Percentiles rank a stretch among this genome's conserved stretches.
Conservation (phyloP, 352 stramenopile species). For the Peronospora destructor region DNA sequence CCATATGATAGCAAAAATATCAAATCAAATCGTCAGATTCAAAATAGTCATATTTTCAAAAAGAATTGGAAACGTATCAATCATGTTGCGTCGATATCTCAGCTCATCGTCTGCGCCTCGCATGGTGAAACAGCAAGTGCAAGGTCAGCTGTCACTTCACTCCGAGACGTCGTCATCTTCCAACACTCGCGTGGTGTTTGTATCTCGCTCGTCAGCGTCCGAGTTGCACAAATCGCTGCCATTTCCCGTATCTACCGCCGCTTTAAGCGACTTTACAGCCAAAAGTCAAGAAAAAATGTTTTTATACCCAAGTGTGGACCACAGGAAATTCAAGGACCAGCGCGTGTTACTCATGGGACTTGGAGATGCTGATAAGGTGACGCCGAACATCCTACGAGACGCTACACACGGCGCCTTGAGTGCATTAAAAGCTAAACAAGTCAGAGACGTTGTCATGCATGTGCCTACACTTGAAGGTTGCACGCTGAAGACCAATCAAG, state of each 20-base stretch:
- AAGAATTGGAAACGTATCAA: not conserved
- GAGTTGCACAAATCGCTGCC: constrained; percentile 41
- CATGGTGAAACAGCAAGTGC: constrained; percentile 64
- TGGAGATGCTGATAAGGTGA: constrained; percentile 55
- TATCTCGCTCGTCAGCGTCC: constrained; percentile 15
- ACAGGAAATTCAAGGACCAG: constrained; percentile 29
- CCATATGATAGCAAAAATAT: too few relatives aligned
- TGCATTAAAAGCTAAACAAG: constrained; percentile 42
- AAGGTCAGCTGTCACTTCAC: constrained; percentile 38
- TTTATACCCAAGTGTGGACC: constrained; percentile 53
- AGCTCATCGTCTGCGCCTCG: constrained; percentile 37
- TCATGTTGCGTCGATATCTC: constrained; percentile 39
- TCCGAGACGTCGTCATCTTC: constrained; percentile 8
- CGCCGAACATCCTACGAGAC: constrained; percentile 54
- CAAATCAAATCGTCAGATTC: too few relatives aligned
- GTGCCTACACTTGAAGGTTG: constrained; percentile 34
- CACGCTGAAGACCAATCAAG: constrained; percentile 28
- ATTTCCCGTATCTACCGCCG: constrained; percentile 55
- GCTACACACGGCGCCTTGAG: constrained; percentile 60
- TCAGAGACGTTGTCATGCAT: constrained; percentile 47
- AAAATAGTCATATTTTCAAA: too few relatives aligned
- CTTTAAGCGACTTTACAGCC: constrained; percentile 61
- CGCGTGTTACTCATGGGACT: constrained; percentile 74
- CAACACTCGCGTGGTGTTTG: constrained; percentile 56
- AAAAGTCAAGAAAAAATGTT: constrained; percentile 62